Percentiles rank a stretch among this genome's conserved stretches.
These are phyloP conservation scores for Neoarthrinium moseri DNA, from an alignment of 2,329 filamentous ascomycete species.

Conservation along the genomic window DNA sequence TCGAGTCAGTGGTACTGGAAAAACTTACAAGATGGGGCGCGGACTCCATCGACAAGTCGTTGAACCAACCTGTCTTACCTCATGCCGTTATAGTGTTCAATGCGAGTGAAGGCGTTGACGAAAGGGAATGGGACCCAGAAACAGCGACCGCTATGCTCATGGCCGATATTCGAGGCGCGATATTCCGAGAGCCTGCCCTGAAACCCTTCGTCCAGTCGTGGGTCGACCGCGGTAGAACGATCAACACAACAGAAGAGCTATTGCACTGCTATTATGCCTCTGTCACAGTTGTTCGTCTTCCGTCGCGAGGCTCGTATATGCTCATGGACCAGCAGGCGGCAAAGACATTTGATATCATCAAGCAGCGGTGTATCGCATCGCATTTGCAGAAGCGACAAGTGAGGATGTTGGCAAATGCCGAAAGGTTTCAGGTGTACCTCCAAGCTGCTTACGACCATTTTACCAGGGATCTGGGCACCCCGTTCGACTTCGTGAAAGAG, in stretches of 20 bases:
- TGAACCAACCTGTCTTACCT: slow-evolving; percentile 49
- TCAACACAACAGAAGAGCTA: slow-evolving; percentile 37
- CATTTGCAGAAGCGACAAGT: slow-evolving; percentile 2
- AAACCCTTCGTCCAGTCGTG: slow-evolving; percentile 31
- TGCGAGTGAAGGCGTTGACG: slow-evolving; percentile 31
- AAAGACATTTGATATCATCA: slow-evolving; percentile 3
- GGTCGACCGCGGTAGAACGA: slow-evolving; percentile 31
- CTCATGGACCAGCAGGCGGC: slow-evolving; percentile 7
- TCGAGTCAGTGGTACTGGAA: slow-evolving; percentile 32
- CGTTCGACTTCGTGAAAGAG: slow-evolving; percentile 12
- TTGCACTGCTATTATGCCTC: slow-evolving; percentile 44
- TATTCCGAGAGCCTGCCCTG: slow-evolving; percentile 22
- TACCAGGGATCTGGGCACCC: slow-evolving; percentile 2
- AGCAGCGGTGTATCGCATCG: slow-evolving; percentile 1
- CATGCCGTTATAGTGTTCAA: slow-evolving; percentile 50
- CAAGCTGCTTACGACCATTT: slow-evolving; percentile 6
- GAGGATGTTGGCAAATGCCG: slow-evolving; percentile 3
- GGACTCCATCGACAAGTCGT: slow-evolving; percentile 43
- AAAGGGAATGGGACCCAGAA: slow-evolving; percentile 24
- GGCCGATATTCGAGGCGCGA: slow-evolving; percentile 22
- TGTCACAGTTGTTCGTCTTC: slow-evolving; percentile 21
- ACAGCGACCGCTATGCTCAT: slow-evolving; percentile 32
- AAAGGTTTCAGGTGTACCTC: slow-evolving; percentile 5
- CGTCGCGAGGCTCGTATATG: slow-evolving; percentile 2
- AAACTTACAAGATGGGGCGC: slow-evolving; percentile 45